Percentiles rank a stretch among this genome's conserved stretches.
Evolutionary conservation across 306 rosid species (phyloP).

Genomic region (Mimosa pudica): DNA sequence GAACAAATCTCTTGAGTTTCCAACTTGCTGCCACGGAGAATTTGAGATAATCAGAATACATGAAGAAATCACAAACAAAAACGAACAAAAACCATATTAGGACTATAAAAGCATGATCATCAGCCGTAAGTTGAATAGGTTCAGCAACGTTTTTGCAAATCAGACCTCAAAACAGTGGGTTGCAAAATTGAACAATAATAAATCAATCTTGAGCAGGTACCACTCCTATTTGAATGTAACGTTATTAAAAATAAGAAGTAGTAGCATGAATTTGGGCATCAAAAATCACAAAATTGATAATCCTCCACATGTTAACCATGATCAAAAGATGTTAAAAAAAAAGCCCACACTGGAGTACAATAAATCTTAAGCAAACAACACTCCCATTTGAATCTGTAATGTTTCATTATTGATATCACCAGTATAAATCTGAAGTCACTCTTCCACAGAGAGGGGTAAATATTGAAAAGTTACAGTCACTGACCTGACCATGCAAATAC

Average conservation of each 20-base stretch:
- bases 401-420: background rate
- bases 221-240: background rate
- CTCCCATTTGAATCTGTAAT: background rate
- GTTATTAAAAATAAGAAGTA: background rate
- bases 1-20: slow-evolving; percentile 46
- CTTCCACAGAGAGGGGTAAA: background rate
- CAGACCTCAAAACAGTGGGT: background rate
- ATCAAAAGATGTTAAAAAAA: background rate
- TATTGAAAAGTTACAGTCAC: background rate
- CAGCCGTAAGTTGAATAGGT: background rate
- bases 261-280: background rate
- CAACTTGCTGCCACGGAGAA: slow-evolving; percentile 60
- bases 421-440: slow-evolving; percentile 1
- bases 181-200: background rate
- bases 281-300: background rate
- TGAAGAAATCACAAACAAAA: slow-evolving; percentile 5
- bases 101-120: background rate
- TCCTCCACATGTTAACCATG: background rate
- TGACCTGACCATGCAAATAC: background rate
- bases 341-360: background rate
- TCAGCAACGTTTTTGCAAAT: background rate
- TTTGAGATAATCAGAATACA: slow-evolving; percentile 33
- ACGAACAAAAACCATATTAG: background rate
- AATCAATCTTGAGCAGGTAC: background rate
- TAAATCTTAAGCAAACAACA: background rate